These are phyloP conservation scores for Hyphopichia fennica DNA, from an alignment of 1,139 yeast species.

Conservation along the genomic window DNA sequence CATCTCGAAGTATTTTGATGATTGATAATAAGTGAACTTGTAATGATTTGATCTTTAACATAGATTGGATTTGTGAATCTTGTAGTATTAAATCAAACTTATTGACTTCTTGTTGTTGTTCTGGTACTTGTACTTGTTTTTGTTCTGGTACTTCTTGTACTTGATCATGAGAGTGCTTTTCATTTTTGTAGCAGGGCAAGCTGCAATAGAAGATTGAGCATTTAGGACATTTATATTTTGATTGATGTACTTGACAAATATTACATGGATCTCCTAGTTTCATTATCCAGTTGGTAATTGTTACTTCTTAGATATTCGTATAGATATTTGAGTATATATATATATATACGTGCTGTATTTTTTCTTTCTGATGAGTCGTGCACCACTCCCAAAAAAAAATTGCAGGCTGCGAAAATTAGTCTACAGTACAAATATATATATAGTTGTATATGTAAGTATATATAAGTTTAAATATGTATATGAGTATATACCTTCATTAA, in stretches of 20 bases:
- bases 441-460: too few relatives aligned
- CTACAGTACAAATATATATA: too few relatives aligned
- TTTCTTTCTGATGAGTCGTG: too few relatives aligned
- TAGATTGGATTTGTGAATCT: slow-evolving; percentile 40
- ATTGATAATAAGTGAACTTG: slow-evolving; percentile 54
- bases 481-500: too few relatives aligned
- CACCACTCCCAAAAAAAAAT: too few relatives aligned
- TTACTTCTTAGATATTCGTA: too few relatives aligned
- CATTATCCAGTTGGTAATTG: too few relatives aligned
- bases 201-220: slow-evolving; percentile 54
- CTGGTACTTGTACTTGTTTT: slow-evolving; percentile 1
- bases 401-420: too few relatives aligned
- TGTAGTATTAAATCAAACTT: slow-evolving; percentile 16
- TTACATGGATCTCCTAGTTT: too few relatives aligned
- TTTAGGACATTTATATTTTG: slow-evolving; percentile 65
- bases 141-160: background rate
- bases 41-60: slow-evolving; percentile 49
- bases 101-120: background rate
- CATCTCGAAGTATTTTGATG: slow-evolving; percentile 45
- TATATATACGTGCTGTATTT: too few relatives aligned
- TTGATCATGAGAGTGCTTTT: background rate
- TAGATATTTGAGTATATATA: too few relatives aligned
- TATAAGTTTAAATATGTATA: too few relatives aligned
- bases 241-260: slow-evolving; percentile 39
- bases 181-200: slow-evolving; percentile 51